Evolutionary conservation across 2,329 filamentous ascomycete species (phyloP).

Genomic region (Tolypocladium paradoxum): DNA sequence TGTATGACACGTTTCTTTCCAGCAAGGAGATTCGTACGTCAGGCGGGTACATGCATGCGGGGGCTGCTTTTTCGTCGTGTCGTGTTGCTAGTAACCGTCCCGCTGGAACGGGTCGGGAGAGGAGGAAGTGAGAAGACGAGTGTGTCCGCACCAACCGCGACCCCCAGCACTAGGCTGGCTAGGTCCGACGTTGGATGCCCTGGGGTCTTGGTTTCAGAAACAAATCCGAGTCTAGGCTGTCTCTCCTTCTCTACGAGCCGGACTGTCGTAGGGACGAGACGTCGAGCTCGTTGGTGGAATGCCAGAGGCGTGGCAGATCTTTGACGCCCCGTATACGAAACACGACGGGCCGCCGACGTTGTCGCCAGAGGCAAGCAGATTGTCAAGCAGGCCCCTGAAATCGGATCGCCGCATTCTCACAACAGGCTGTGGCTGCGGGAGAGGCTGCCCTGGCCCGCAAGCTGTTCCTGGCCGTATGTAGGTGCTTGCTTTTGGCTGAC

Average conservation of each 20-base stretch:
- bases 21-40: neutral
- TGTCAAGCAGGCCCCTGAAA: neutral
- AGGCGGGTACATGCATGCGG: neutral
- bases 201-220: neutral
- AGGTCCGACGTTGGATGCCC: neutral
- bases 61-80: neutral
- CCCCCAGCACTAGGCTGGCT: neutral
- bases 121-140: neutral
- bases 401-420: neutral
- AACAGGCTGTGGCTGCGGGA: neutral
- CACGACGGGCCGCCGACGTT: neutral
- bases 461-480: neutral
- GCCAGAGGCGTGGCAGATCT: neutral
- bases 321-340: neutral
- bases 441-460: neutral
- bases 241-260: neutral
- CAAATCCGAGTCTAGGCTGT: neutral
- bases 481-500: neutral
- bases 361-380: neutral
- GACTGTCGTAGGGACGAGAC: neutral
- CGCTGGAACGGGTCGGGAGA: neutral
- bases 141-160: neutral
- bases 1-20: neutral
- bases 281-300: neutral
- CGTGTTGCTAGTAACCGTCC: neutral